Conservation (phyloP, 139 green algal genomes). For the Zygnema cylindricum region DNA sequence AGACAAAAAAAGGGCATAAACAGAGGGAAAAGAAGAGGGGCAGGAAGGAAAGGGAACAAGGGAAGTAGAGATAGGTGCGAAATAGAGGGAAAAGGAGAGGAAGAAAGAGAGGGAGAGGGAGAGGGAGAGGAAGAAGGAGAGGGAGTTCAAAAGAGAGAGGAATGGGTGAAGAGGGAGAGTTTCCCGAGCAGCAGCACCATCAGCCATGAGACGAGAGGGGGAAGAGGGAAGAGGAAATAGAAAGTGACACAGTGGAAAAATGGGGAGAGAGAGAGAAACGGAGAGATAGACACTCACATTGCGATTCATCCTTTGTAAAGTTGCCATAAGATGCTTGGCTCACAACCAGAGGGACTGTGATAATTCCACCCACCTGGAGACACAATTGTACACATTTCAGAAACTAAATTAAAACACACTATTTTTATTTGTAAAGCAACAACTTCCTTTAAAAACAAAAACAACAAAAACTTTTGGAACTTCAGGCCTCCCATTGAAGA, state of each 20-base stretch:
- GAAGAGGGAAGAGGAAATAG: neutral
- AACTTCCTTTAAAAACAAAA: neutral
- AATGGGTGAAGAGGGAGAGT: too few species aligned
- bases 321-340: neutral
- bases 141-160: too few species aligned
- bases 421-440: neutral
- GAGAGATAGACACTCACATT: slow-evolving; percentile 26
- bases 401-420: neutral
- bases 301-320: slow-evolving; percentile 23
- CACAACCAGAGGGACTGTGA: slow-evolving; percentile 49
- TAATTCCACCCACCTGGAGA: slow-evolving; percentile 68
- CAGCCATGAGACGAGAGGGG: neutral
- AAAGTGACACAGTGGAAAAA: neutral
- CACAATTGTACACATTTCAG: neutral
- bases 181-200: neutral
- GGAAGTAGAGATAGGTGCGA: too few species aligned
- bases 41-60: too few species aligned
- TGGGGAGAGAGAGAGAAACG: neutral
- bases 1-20: too few species aligned
- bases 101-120: too few species aligned
- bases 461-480: neutral
- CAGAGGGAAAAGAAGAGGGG: too few species aligned
- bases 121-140: too few species aligned
- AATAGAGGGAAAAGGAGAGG: too few species aligned
- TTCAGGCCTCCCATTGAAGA: neutral